Base-by-base conservation (phyloP, 2,329 filamentous ascomycete species). In the Ceratocystis colombiana region DNA sequence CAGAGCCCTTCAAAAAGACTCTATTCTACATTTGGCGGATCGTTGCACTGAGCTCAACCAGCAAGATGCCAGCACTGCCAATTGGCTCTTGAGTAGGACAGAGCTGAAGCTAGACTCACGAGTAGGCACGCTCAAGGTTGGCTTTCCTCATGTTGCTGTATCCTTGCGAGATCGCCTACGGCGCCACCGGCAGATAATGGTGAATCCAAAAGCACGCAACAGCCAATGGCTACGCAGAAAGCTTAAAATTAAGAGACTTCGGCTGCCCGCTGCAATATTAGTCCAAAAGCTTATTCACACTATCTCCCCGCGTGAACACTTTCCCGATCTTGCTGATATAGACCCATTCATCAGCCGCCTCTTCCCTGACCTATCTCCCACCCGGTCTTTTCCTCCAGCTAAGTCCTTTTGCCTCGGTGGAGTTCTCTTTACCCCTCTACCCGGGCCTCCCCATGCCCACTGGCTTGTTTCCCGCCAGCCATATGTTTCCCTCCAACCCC, bases 1-100 rank as follows among this genome's bases (percentile, higher is more conserved):
- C 0, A 74, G 73, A 8, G 90, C 91, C 0, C 76, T 97, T 1
- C 83, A 83, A 68, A 84, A 85, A 65, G 77, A 81, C 0, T 79
- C 84, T 0, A 79, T 96, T 4, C 75, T 93, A 1, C 75, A 76
- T 0, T 76, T 95, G 63, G 79, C 87, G 0, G 72, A 77, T 17
- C 79, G 79, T 41, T 81, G 83, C 37, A 77, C 80, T 59, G 71
- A 70, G 12, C 79, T 77, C 5, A 75, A 77, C 0, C 70, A 74
- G 2, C 70, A 73, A 1, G 76, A 82, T 62, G 82, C 83, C 45
- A 75, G 76, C 1, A 76, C 83, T 66, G 86, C 84, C 0, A 76
- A 83, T 22, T 72, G 77, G 6, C 75, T 88, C 5, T 77, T 67
- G 7, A 22, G 50, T 25, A 46, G 28, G 33, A 41, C 45, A 22